A percentile compares a stretch with the other conserved stretches of the same genome.
Conservation (phyloP, 441 rosid genomes). For the Corymbia calophylla region DNA sequence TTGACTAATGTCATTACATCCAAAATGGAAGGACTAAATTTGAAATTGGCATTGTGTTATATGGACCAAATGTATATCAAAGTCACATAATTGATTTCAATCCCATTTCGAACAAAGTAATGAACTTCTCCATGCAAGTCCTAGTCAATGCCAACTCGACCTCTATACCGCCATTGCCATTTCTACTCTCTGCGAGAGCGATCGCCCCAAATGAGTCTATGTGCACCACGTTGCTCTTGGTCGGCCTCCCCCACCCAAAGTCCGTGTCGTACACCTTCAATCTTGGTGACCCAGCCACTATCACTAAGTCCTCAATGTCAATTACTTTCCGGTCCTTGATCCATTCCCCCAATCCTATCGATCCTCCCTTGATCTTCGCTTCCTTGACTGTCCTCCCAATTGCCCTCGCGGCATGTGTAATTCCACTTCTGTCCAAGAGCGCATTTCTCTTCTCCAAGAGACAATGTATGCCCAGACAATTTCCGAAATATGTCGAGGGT, state of each 20-base stretch:
- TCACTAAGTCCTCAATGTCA: not conserved
- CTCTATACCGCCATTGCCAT: not conserved
- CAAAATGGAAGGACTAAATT: not conserved
- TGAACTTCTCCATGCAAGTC: not conserved
- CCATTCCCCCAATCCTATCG: not conserved
- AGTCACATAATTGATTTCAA: not conserved
- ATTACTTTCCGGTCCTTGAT: not conserved
- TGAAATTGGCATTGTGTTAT: not conserved
- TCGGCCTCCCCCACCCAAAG: constrained; percentile 45
- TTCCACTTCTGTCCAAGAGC: not conserved
- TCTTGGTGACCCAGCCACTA: not conserved
- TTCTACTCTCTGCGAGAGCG: not conserved
- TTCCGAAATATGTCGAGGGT: not conserved
- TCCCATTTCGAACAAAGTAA: not conserved
- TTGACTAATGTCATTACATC: not conserved
- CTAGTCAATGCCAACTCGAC: not conserved
- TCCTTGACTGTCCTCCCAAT: not conserved
- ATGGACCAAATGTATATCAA: not conserved
- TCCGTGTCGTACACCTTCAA: constrained; percentile 25
- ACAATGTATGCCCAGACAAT: not conserved
- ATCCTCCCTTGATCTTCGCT: not conserved
- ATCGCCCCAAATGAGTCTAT: not conserved
- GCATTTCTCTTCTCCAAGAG: not conserved
- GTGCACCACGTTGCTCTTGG: constrained; percentile 12
- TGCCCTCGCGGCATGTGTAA: not conserved